Evolutionary conservation across 2,329 filamentous ascomycete genomes (phyloP), one percentile per base, ranked within the genome.

Genomic region (Talaromyces sp.): DNA sequence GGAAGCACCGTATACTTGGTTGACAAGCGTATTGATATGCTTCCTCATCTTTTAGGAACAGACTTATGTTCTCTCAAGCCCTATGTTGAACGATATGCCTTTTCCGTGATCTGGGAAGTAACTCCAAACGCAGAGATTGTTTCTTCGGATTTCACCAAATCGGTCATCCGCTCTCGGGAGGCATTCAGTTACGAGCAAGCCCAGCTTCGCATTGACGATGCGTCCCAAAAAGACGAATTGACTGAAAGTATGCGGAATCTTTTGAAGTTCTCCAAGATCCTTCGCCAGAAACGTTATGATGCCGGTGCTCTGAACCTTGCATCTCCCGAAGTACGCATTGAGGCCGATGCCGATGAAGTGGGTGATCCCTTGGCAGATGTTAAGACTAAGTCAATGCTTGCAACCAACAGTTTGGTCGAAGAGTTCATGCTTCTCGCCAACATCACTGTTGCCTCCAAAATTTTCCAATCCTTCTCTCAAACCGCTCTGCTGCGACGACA

Each of bases 371-470:
- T 96, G 49, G 73, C 75, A 9, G 94, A 97, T 65, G 90, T 99
- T 63, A 91, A 97, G 79, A 96, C 92, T 5, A 99, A 99, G 76
- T 83, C 92, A 65, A 85, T 92, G 47, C 86, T 99, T 33, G 92
- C 94, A 67, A 99, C 94, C 48, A 99, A 97, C 78, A 97, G 93
- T 19, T 84, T 99, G 4, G 95, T 99, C 24, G 94, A 99, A 70
- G 94, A 99, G 71, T 97, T 99, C 81, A 99, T 99, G 94, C 81
- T 99, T 68, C 89, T 97, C 71, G 95, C 94, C 80, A 99, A 99
- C 76, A 91, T 91, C 67, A 93, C 88, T 63, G 95, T 99, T 27
- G 94, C 93, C 6, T 83, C 86, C 61, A 93, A 91, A 72, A 95
- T 96, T 68, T 91, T 96, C 76, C 84, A 89, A 44, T 86, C 91